Evolutionary conservation across 2,329 filamentous ascomycete genomes (phyloP).

Genomic region (Dendrostoma leiphaemia): DNA sequence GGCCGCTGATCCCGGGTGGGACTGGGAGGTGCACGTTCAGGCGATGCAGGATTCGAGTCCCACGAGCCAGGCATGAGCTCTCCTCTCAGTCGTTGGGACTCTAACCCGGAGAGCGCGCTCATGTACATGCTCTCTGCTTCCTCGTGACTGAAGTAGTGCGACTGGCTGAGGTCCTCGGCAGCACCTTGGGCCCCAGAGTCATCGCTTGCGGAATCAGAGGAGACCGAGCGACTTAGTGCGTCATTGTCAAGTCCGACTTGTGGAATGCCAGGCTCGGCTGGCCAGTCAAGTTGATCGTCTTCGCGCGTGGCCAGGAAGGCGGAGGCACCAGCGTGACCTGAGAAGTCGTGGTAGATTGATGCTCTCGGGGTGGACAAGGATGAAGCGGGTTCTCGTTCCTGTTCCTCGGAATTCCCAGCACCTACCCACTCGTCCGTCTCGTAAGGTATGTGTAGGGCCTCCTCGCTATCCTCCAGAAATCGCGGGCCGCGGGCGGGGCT

Average conservation of each 20-base stretch:
- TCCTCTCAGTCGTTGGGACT: conserved; percentile 28
- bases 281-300: conserved; percentile 31
- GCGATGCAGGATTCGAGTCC: conserved; percentile 37
- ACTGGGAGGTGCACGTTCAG: conserved; percentile 16
- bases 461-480: conserved; percentile 49
- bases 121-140: conserved; percentile 87
- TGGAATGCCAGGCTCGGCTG: neutral
- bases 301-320: conserved; percentile 21
- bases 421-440: conserved; percentile 39
- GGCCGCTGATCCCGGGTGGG: conserved; percentile 13
- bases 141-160: conserved; percentile 72
- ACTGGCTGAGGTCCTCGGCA: conserved; percentile 55
- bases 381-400: conserved; percentile 31
- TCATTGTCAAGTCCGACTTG: neutral
- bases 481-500: conserved; percentile 34
- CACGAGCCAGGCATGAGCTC: conserved; percentile 51
- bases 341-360: conserved; percentile 40
- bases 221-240: conserved; percentile 16
- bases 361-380: conserved; percentile 52
- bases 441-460: conserved; percentile 56
- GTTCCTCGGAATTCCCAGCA: conserved; percentile 33
- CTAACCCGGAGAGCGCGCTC: conserved; percentile 62
- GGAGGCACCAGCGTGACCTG: conserved; percentile 7
- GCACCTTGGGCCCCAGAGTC: conserved; percentile 27
- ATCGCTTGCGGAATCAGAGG: conserved; percentile 28